Evolutionary conservation across 768 basidiomycete species (phyloP).

Genomic region (Crucibulum laeve): DNA sequence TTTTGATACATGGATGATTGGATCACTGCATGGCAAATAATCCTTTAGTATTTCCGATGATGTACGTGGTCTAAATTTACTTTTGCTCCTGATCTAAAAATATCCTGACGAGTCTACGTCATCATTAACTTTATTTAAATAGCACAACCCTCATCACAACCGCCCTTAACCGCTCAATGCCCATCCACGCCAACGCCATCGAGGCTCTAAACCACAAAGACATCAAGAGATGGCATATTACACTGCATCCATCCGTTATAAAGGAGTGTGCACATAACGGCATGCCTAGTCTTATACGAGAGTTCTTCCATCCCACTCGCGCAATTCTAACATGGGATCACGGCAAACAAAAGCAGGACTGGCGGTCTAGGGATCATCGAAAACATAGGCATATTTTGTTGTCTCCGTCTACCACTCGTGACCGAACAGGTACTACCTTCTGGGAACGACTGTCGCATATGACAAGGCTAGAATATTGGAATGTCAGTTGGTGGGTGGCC

Average conservation of each 20-base stretch:
- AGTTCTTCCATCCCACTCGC: constrained; percentile 32
- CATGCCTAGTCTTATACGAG: constrained; percentile 15
- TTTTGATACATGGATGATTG: no score
- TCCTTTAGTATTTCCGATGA: no score
- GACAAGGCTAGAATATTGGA: constrained; percentile 35
- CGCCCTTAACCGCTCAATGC: constrained; percentile 2
- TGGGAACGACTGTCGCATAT: constrained; percentile 21
- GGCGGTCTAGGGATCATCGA: constrained; percentile 38
- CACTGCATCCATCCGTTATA: constrained; percentile 21
- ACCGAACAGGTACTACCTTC: constrained; percentile 11
- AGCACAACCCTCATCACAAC: no score
- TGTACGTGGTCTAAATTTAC: no score
- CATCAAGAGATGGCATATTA: constrained; percentile 22
- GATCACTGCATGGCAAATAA: no score
- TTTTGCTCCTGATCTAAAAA: no score
- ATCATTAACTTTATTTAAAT: no score
- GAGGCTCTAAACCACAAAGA: not conserved
- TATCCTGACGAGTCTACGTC: no score
- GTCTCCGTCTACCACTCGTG: constrained; percentile 15
- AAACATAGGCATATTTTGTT: constrained; percentile 25
- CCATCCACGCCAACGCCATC: not conserved
- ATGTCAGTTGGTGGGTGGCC: constrained; percentile 41
- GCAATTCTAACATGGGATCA: constrained; percentile 17
- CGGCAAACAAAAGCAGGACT: constrained; percentile 10
- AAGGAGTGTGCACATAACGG: constrained; percentile 21